A percentile compares a stretch with the other conserved stretches of the same genome.
Conservation (phyloP, 768 basidiomycete species). For the Podaxis carcinomalis region DNA sequence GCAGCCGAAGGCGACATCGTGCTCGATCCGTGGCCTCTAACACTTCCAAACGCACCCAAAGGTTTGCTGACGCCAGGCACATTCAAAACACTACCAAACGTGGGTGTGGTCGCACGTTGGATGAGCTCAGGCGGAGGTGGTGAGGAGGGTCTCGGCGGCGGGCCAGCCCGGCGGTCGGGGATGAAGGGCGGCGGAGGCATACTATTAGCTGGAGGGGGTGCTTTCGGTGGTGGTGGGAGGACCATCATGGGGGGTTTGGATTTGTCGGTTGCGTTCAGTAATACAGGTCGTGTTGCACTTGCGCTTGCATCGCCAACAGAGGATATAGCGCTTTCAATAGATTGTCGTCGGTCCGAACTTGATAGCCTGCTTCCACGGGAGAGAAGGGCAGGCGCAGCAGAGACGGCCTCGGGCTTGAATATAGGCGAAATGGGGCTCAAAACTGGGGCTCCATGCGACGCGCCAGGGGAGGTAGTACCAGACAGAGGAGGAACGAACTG, state of each 20-base stretch:
- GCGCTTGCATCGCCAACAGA: conserved; percentile 40
- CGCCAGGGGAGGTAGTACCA: conserved; percentile 32
- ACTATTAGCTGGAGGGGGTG: conserved; percentile 64
- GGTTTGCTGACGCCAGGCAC: conserved; percentile 37
- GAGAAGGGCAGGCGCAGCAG: conserved; percentile 27
- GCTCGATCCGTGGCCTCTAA: conserved; percentile 45
- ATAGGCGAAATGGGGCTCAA: conserved; percentile 14
- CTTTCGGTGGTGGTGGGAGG: conserved; percentile 73
- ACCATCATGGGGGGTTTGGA: conserved; percentile 82
- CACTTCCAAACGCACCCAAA: conserved; percentile 6
- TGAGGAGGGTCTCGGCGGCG: conserved; percentile 86
- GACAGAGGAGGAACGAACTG: conserved; percentile 54
- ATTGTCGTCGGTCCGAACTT: conserved; percentile 59
- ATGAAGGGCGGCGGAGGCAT: conserved; percentile 79
- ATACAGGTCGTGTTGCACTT: conserved; percentile 37
- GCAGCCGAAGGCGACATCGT: conserved; percentile 71
- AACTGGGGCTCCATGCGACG: conserved; percentile 11
- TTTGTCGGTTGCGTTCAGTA: conserved; percentile 56
- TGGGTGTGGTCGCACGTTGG: conserved; percentile 86
- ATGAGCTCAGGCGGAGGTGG: conserved; percentile 92
- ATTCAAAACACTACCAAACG: conserved; percentile 60
- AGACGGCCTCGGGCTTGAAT: conserved; percentile 33
- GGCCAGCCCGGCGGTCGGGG: conserved; percentile 60
- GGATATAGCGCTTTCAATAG: conserved; percentile 68
- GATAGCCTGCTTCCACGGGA: conserved; percentile 39